Evolutionary conservation across 2,329 filamentous ascomycete species (phyloP).

Genomic region (Leptodontidium sp.): DNA sequence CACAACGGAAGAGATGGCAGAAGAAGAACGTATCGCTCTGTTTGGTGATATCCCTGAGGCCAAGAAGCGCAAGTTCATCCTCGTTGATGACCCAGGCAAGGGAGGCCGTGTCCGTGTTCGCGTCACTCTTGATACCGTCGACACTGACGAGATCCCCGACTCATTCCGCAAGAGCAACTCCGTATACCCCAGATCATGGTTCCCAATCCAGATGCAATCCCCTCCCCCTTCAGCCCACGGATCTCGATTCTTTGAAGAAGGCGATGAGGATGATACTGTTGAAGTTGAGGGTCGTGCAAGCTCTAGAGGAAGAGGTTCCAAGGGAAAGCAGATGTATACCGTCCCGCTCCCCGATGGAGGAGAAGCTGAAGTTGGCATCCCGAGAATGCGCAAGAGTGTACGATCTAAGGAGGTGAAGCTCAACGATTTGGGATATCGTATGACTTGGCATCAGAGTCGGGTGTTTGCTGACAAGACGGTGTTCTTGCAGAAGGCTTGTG

Average conservation of each 20-base stretch:
- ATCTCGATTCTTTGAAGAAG: slow-evolving; percentile 77
- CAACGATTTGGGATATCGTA: slow-evolving; percentile 92
- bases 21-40: slow-evolving; percentile 69
- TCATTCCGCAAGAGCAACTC: slow-evolving; percentile 90
- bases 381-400: slow-evolving; percentile 73
- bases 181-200: slow-evolving; percentile 91
- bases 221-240: slow-evolving; percentile 80
- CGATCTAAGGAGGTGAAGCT: slow-evolving; percentile 86
- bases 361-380: slow-evolving; percentile 77
- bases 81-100: slow-evolving; percentile 88
- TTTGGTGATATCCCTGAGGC: slow-evolving; percentile 90
- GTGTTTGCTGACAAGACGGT: slow-evolving; percentile 87
- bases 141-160: slow-evolving; percentile 95
- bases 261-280: slow-evolving; percentile 65
- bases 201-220: slow-evolving; percentile 91
- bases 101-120: slow-evolving; percentile 85
- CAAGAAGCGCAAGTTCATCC: slow-evolving; percentile 95
- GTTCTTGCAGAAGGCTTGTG: slow-evolving; percentile 90
- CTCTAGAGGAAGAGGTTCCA: slow-evolving; percentile 14
- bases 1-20: slow-evolving; percentile 48
- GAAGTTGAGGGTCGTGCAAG: slow-evolving; percentile 48
- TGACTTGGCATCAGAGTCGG: slow-evolving; percentile 96
- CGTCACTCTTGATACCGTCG: slow-evolving; percentile 90
- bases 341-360: slow-evolving; percentile 74
- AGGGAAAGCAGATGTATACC: slow-evolving; percentile 60